Evolutionary conservation across 345 rosid genomes (phyloP).

Genomic region (Diplotaxis tenuifolia): DNA sequence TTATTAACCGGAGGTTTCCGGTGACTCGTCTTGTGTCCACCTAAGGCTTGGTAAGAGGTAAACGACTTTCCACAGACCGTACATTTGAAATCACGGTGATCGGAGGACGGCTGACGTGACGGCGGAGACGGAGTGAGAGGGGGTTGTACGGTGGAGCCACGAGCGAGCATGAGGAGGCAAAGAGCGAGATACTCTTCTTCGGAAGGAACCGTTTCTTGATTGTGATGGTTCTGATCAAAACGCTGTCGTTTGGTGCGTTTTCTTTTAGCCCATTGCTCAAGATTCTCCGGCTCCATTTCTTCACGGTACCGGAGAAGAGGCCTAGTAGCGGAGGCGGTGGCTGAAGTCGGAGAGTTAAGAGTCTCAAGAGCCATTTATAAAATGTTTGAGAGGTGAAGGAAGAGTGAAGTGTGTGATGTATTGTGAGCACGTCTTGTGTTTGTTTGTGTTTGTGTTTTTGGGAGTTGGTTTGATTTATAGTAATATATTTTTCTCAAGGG

Average conservation of each 20-base stretch:
- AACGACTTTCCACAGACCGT: constrained; percentile 73
- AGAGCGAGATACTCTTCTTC: constrained; percentile 95
- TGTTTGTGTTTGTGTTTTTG: constrained; percentile 15
- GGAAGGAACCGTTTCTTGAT: constrained; percentile 36
- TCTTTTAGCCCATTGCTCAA: constrained; percentile 73
- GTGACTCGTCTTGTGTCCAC: constrained; percentile 96
- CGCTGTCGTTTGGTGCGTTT: constrained; percentile 91
- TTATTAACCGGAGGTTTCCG: constrained; percentile 43
- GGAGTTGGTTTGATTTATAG: constrained; percentile 15
- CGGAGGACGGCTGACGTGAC: constrained; percentile 10
- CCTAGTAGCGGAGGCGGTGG: constrained; percentile 26
- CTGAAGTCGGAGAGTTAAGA: constrained; percentile 50
- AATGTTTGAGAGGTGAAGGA: not conserved
- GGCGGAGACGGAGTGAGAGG: not conserved
- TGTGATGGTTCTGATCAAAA: constrained; percentile 24
- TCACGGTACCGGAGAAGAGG: constrained; percentile 44
- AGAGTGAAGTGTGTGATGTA: constrained; percentile 45
- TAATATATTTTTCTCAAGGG: not conserved
- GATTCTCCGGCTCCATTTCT: constrained; percentile 43
- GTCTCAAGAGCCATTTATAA: constrained; percentile 52
- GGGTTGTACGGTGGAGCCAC: constrained; percentile 45
- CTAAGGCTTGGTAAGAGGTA: constrained; percentile 80
- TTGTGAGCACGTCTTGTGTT: constrained; percentile 41
- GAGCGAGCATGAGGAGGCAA: constrained; percentile 93
- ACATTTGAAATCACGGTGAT: constrained; percentile 56